Conservation (phyloP, 441 rosid species). For the Brassica balearica region DNA sequence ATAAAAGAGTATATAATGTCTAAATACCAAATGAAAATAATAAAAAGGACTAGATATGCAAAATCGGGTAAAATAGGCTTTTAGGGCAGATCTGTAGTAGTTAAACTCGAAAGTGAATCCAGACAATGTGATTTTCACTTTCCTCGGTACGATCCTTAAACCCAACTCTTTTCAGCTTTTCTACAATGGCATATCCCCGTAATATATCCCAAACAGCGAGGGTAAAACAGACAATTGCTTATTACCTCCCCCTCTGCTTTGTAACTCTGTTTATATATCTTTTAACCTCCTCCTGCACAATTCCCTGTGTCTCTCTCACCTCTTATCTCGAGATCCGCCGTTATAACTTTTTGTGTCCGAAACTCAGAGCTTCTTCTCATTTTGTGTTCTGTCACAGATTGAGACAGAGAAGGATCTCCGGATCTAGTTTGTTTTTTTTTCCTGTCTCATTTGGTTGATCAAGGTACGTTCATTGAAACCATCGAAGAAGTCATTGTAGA, state of each 20-base stretch:
- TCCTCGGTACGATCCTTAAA: slow-evolving; percentile 40
- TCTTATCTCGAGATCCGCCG: slow-evolving; percentile 48
- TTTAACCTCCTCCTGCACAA: slow-evolving; percentile 38
- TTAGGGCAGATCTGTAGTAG: slow-evolving; percentile 20
- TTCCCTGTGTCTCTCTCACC: slow-evolving; percentile 29
- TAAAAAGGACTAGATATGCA: neutral
- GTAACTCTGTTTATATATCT: slow-evolving; percentile 38
- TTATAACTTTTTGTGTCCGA: slow-evolving; percentile 7
- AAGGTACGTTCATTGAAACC: slow-evolving; percentile 37
- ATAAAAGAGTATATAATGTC: neutral
- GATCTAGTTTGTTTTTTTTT: slow-evolving; percentile 29
- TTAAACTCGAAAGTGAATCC: slow-evolving; percentile 20
- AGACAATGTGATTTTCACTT: slow-evolving; percentile 23
- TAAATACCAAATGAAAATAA: neutral
- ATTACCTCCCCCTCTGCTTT: slow-evolving; percentile 12
- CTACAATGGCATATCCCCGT: slow-evolving; percentile 21
- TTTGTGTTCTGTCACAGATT: neutral
- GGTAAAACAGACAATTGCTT: neutral
- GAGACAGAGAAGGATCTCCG: slow-evolving; percentile 7
- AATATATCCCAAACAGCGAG: neutral
- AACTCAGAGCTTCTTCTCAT: slow-evolving; percentile 29
- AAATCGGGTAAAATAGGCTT: slow-evolving; percentile 13
- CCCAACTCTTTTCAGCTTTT: slow-evolving; percentile 27
- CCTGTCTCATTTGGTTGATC: slow-evolving; percentile 18
- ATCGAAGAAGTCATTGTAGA: slow-evolving; percentile 9